Evolutionary conservation across 2,329 filamentous ascomycete genomes (phyloP), one percentile per base, ranked within the genome.

Genomic region (Rutstroemia sp.): DNA sequence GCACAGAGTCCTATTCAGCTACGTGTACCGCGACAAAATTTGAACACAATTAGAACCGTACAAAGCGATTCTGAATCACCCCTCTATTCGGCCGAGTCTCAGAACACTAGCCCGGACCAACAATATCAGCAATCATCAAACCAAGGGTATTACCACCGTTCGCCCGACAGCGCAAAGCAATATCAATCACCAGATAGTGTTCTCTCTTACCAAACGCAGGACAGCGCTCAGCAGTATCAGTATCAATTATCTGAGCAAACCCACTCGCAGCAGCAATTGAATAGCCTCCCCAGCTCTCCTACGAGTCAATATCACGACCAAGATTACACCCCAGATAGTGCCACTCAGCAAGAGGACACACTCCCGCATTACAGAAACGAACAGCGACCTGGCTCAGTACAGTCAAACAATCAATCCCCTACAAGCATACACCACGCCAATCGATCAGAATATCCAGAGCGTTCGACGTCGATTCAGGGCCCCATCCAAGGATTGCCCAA

Each of bases 281-380:
- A 56, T 42, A 64, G 60, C 27, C 30, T 51, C 12, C 53, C 53
- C 23, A 51, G 53, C 39, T 56, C 53, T 21, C 53, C 47, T 73
- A 75, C 60, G 72, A 70, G 51, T 62, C 73, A 56, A 84, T 82
- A 64, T 71, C 80, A 27, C 9, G 17, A 27, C n/a, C 53, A 51
- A 37, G 53, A 56, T 16, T 45, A 37, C 25, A 56, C 47, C 4
- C 37, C 54, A 19, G 82, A 86, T 68, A 83, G 81, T 5, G 69
- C 82, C 39, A 85, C 82, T 6, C 81, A 84, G 62, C 86, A 83
- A 66, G 76, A 80, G 73, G 83, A 86, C 58, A 84, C 81, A 37
- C 78, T 77, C 38, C 68, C 76, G 14, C 62, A 68, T 17, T 64
- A 61, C 48, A 54, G 62, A 60, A 63, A 67, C 42, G 65, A 67